Percentiles rank a stretch among this genome's conserved stretches.
Evolutionary conservation across 2,329 filamentous ascomycete species (phyloP).

Genomic region (Talaromyces sp.): DNA sequence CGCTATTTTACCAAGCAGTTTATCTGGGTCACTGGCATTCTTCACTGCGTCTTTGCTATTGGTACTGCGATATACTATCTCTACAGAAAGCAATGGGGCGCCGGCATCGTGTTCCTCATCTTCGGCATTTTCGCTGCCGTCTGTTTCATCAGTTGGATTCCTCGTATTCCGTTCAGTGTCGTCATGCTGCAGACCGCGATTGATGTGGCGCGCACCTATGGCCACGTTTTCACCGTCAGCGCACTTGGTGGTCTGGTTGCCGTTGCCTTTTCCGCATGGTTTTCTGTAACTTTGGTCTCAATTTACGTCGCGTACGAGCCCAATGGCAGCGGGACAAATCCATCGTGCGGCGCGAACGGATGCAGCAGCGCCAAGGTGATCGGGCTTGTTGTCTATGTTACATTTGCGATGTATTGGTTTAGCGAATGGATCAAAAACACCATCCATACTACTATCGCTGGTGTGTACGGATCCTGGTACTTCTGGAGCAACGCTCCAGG

Average conservation of each 20-base stretch:
- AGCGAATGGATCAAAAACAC: conserved; percentile 92
- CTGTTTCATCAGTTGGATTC: conserved; percentile 85
- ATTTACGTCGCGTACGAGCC: conserved; percentile 83
- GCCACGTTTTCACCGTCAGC: conserved; percentile 81
- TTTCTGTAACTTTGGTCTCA: conserved; percentile 75
- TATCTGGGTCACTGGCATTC: conserved; percentile 85
- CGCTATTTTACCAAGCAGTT: conserved; percentile 80
- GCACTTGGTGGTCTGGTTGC: conserved; percentile 74
- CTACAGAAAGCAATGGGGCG: conserved; percentile 67
- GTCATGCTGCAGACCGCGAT: conserved; percentile 84
- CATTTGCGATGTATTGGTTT: conserved; percentile 91
- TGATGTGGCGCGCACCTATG: conserved; percentile 74
- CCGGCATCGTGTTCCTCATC: conserved; percentile 79
- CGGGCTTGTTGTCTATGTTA: conserved; percentile 77
- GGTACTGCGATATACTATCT: conserved; percentile 85
- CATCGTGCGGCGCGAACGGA: conserved; percentile 51
- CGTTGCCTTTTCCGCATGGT: conserved; percentile 76
- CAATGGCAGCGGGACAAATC: conserved; percentile 37
- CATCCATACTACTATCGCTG: conserved; percentile 79
- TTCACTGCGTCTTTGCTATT: conserved; percentile 80
- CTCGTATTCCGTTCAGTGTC: conserved; percentile 82
- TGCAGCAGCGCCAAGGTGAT: conserved; percentile 75
- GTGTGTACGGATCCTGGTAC: conserved; percentile 91
- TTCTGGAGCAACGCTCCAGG: conserved; percentile 60
- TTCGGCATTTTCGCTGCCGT: conserved; percentile 75